Base-by-base conservation (phyloP, 2,329 filamentous ascomycete genomes). In the Alternaria hordeiaustralica region DNA sequence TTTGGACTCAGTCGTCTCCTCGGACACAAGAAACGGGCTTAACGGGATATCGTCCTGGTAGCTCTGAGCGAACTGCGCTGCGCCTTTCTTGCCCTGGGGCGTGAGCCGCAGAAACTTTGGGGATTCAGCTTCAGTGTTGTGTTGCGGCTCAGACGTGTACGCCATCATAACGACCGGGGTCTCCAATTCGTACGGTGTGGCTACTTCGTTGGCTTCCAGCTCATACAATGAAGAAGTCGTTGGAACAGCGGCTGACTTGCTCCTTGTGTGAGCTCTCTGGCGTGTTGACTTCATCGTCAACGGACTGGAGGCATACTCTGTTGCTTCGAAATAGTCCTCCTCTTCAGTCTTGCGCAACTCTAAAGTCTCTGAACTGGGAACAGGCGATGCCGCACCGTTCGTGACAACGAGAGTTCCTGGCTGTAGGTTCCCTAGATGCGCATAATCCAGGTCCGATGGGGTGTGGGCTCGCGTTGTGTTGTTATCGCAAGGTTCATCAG, bases 341-440 rank as follows among this genome's bases (percentile, higher is more conserved):
- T 71, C 67, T 45, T 65, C 58, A 53, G 41, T 36, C 15, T 56
- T 28, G 8, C 58, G 55, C 13, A 68, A 67, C 21, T 62, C 67
- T 11, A 62, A 30, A 11, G 68, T 46, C 23, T 55, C 66, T 44
- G 78, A 69, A 62, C 81, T 82, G 4, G 81, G 77, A 50, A 80
- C 81, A 13, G 84, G 83, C 4, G 83, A 84, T 10, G 81, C 76
- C 15, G 79, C 76, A 9, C 83, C 84, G 60, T 85, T 85, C 6
- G 82, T 84, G 18, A 85, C 79, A 18, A 80, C 77, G 9, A 85
- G 74, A 4, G 82, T 81, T 8, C 84, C 84, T 7, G 81, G 75
- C 59, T 79, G 74, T 57, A 82, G 76, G 28, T 71, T 75, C 6
- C 83, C 82, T 28, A 83, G 74, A 50, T 83, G 80, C 6, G 78